Base-by-base conservation (phyloP, 345 rosid species). In the Dipteronia dyeriana region DNA sequence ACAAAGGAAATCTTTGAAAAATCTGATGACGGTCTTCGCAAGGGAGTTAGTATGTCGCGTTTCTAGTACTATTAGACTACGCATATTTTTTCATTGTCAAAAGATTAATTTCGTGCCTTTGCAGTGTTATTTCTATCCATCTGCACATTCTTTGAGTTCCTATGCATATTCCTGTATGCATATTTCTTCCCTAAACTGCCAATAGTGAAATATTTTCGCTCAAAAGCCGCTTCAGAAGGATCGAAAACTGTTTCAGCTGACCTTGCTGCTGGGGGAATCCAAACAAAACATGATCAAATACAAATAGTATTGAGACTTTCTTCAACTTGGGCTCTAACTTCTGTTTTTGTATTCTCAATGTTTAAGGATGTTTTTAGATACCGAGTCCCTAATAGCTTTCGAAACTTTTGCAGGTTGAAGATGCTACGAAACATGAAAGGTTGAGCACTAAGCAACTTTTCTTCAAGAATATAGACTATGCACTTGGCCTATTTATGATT, bases 211-310 rank as follows among this genome's bases (percentile, higher is more conserved):
- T 89, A 93, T 82, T 96, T 89, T 79, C 88, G 96, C 39, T 25
- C 91, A 0, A 96, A 92, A 86, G 99, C 99, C 0, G 91, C 97
- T 20, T 86, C 77, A 3, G 98, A 95, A 90, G 99, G 99, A 80
- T 90, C 97, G 3, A 91, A 84, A 79, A 95, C 94, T 62, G 97
- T 95, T 69, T 47, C 73, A 66, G 92, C 94, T 71, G 98, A 94
- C 78, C 95, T 95, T 79, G 96, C 87, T 38, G 97, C 98, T 38
- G 97, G 91, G 70, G 97, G 99, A 49, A 89, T 96, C 81, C 87
- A 87, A 65, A 81, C 77, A 49, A 80, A 81, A 59, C 73, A 76
- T 47, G 77, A 51, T 63, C 78, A 67, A 67, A 75, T 34, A 54
- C 26, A 26, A 26, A 26, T 26, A 26, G 54, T 79, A 56, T 53